Evolutionary conservation across 1,284 basidiomycete species (phyloP).

Genomic region (Sanguinoderma infundibulare): DNA sequence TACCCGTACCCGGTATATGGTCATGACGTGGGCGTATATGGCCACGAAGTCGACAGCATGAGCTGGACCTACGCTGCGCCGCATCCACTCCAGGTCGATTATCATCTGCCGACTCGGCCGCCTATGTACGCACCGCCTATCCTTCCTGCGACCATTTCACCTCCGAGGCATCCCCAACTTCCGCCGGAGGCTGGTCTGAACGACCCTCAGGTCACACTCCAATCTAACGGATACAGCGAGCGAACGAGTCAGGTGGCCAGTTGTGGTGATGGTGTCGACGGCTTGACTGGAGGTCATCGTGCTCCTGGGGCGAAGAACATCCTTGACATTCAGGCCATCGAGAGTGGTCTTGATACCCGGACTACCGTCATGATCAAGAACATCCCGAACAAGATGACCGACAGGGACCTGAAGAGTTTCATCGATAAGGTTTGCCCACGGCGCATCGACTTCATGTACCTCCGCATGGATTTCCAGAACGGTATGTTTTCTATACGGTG

Average conservation of each 20-base stretch:
- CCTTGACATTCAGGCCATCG: slow-evolving; percentile 72
- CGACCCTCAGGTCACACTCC: not conserved
- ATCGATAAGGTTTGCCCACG: slow-evolving; percentile 71
- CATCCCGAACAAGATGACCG: slow-evolving; percentile 88
- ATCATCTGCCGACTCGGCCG: slow-evolving; percentile 18
- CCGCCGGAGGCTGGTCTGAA: slow-evolving; percentile 1
- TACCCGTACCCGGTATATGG: slow-evolving; percentile 21
- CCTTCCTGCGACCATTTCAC: slow-evolving; percentile 3
- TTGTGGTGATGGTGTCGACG: not conserved
- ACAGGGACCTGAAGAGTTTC: slow-evolving; percentile 71
- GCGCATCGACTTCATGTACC: slow-evolving; percentile 82
- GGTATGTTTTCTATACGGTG: slow-evolving; percentile 45
- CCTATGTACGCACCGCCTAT: slow-evolving; percentile 11
- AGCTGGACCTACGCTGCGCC: slow-evolving; percentile 25
- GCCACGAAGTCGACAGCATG: not conserved
- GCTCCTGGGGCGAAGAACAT: slow-evolving; percentile 61
- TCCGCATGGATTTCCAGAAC: slow-evolving; percentile 84
- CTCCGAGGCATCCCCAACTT: slow-evolving; percentile 4
- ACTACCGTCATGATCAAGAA: slow-evolving; percentile 91
- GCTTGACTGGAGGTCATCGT: slow-evolving; percentile 12
- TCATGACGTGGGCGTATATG: slow-evolving; percentile 5
- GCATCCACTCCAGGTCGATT: slow-evolving; percentile 23
- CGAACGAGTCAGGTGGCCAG: not conserved
- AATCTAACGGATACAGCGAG: slow-evolving; percentile 1
- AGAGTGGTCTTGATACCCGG: slow-evolving; percentile 76